Base-by-base conservation (phyloP, 2,329 filamentous ascomycete species). In the Cephalotrichum gorgonifer region DNA sequence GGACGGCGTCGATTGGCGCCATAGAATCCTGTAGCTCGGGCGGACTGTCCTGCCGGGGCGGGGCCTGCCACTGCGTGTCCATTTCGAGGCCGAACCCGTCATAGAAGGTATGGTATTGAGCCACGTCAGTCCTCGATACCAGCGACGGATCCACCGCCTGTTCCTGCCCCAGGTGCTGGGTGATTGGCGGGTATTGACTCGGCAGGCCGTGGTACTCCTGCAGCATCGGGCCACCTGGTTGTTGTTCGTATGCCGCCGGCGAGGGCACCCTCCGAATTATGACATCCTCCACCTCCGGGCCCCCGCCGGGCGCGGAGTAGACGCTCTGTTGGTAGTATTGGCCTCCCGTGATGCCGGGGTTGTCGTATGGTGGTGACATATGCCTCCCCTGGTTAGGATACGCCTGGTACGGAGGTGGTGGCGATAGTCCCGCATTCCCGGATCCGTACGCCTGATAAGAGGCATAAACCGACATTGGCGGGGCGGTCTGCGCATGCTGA, bases 301-400 rank as follows among this genome's bases (percentile, higher is more conserved):
- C 52, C 54, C 45, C 44, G 44, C 58, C 53, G 46, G 57, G 56
- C 44, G 56, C 56, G 43, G 59, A 52, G 25, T 60, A 55, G 22
- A 56, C 51, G 48, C 56, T 57, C 42, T 68, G 66, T 47, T 67
- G 66, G 54, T 69, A 68, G 54, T 68, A 65, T 27, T 64, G 62
- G 31, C 56, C 56, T 9, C 57, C 54, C 1, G 54, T 52, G 14
- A 65, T 50, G 17, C 57, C 54, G 2, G 58, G 53, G 15, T 61
- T 52, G 47, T 60, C 64, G 55, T 72, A 73, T 17, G 62, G 61
- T 23, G 57, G 55, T n/a, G 66, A 59, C 49, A 64, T 53, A n/a
- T 63, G 62, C 56, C 67, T 67, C 17, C 59, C 60, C 3, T 63
- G 61, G 52, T 65, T 63, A 31, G 55, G 54, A 52, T 61, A 63